These are phyloP conservation scores for Irpex rosettiformis DNA, from an alignment of 1,284 basidiomycete genomes.

Conservation along the genomic window DNA sequence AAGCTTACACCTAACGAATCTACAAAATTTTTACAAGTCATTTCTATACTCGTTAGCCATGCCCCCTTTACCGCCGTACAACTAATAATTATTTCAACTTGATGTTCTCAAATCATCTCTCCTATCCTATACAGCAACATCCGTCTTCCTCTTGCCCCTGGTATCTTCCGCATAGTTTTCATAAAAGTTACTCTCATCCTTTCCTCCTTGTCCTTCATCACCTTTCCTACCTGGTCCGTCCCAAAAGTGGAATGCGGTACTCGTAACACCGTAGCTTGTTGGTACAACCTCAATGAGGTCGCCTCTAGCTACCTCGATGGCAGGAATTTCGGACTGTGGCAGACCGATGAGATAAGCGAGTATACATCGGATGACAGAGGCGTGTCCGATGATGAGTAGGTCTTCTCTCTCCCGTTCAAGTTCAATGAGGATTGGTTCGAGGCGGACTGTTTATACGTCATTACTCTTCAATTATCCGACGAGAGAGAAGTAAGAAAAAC, in stretches of 20 bases:
- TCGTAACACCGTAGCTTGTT: constrained; percentile 86
- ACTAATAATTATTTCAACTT: no score
- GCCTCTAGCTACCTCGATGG: constrained; percentile 91
- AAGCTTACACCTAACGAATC: no score
- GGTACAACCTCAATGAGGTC: constrained; percentile 89
- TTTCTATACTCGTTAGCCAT: no score
- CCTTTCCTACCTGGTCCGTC: constrained; percentile 67
- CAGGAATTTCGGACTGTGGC: constrained; percentile 95
- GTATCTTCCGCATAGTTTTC: constrained; percentile 86
- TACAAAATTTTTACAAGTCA: no score
- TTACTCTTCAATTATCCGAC: not conserved
- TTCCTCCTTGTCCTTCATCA: constrained; percentile 32
- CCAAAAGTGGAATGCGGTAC: constrained; percentile 91
- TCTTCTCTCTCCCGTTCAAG: constrained; percentile 80
- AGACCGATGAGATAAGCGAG: constrained; percentile 90
- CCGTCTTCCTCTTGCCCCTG: constrained; percentile 55
- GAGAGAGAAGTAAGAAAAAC: not conserved
- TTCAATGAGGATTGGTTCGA: constrained; percentile 84
- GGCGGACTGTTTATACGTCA: constrained; percentile 46
- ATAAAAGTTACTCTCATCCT: constrained; percentile 74
- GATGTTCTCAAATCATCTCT: no score
- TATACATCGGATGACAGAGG: constrained; percentile 97
- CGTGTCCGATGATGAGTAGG: constrained; percentile 78
- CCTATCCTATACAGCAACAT: constrained; percentile 4
- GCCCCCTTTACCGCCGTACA: no score